Evolutionary conservation across 1,139 yeast species (phyloP), one percentile per base, ranked within the genome.

Genomic region (Scheffersomyces segobiensis): DNA sequence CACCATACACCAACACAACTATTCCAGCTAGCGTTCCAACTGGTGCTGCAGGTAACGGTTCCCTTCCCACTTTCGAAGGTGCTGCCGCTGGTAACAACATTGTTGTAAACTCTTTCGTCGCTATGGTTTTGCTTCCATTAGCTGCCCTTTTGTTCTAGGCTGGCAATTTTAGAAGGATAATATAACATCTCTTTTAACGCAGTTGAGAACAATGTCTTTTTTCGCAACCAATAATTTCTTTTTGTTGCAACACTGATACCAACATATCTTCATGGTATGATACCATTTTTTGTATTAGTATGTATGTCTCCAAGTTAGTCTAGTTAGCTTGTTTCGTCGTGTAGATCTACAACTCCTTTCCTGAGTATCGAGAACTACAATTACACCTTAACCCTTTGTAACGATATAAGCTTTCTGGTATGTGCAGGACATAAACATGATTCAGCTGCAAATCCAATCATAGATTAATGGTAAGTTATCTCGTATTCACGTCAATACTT

Each of bases 121-220:
- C 65, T 39, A 22, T 60, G 57, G 48, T 56, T 49, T 63, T 63
- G 51, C 52, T 64, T 46, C 66, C 67, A 24, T 59, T 63, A 50
- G 67, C 63, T 50, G 62, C 62, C 62, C 57, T 64, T 59, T 60
- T 64, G 61, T 64, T 32, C 42, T 32, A 32, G 17, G 17, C 42
- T 32, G 42, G 42, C 17, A 32, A 32, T 32, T 32, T 12, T 12
- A 21, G 20, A 48, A 48, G 50, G 50, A 48, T 48, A 48, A 48
- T 21, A 48, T 48, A 21, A 20, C 20, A 20, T 48, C 50, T 48
- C 24, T 48, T 48, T 48, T 48, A 21, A 26, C 24, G 18, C 42
- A 32, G 42, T 32, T 32, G 42, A 32, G 42, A 14, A 48, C 12
- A 21, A 20, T 48, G 12, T 48, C 50, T 48, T 48, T 48, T 48